Conservation (phyloP, 2,329 filamentous ascomycete genomes). For the Mycosphaerella arachidis region DNA sequence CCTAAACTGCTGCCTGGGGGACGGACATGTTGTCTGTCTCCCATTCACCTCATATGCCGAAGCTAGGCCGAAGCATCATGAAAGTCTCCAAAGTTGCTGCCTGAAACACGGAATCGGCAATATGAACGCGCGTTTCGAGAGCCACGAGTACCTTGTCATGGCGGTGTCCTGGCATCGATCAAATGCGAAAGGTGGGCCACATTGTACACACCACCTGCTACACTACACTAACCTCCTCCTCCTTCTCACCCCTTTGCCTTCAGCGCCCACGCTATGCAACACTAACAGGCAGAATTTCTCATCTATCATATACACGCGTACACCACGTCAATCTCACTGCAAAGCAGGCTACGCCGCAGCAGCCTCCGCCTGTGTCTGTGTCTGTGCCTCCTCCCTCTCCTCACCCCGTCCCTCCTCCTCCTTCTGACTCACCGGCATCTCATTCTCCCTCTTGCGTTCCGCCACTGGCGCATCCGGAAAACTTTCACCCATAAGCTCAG, state of each 20-base stretch:
- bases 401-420: not conserved
- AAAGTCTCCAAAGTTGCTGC: too few relatives aligned
- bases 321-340: not conserved
- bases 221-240: not conserved
- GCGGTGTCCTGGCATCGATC: too few relatives aligned
- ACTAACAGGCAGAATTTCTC: not conserved
- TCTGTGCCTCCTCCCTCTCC: not conserved
- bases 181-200: not conserved
- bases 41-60: too few relatives aligned
- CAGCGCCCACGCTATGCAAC: slow-evolving; percentile 7
- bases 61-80: too few relatives aligned
- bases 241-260: not conserved
- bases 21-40: too few relatives aligned
- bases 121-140: too few relatives aligned
- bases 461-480: slow-evolving; percentile 47
- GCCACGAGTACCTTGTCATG: too few relatives aligned
- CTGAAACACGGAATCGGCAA: too few relatives aligned
- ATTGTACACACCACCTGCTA: not conserved
- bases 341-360: not conserved
- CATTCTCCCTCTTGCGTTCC: not conserved
- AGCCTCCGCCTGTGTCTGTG: not conserved
- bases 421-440: not conserved
- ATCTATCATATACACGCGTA: not conserved
- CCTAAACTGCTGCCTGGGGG: too few relatives aligned
- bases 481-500: slow-evolving; percentile 54